phyloP scores from a whole-genome alignment of 2,329 filamentous ascomycete species.

The Simplicillium sp. region DNA sequence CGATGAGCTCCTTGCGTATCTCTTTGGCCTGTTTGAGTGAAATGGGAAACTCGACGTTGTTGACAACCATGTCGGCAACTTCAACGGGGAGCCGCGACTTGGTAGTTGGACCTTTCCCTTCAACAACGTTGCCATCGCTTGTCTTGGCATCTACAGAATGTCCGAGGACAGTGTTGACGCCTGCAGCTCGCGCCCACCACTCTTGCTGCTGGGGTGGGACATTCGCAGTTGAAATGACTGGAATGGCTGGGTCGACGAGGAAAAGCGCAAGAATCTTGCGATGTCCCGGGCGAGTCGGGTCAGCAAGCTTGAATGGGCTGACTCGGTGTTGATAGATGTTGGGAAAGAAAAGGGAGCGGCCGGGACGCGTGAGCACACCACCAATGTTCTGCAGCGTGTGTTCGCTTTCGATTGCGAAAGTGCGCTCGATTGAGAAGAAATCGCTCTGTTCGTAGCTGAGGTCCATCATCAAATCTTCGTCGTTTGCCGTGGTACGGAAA shows the following conservation, averaged over 20 bases:
- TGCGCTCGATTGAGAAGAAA: conserved; percentile 19
- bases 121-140: background rate
- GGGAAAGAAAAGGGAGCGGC: conserved; percentile 45
- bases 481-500: conserved; percentile 34
- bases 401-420: conserved; percentile 20
- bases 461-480: conserved; percentile 14
- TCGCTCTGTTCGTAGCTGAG: conserved; percentile 22
- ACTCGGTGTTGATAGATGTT: conserved; percentile 44
- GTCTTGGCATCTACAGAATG: background rate
- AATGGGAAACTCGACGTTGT: background rate
- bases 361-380: conserved; percentile 32
- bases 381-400: conserved; percentile 29
- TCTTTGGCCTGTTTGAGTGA: background rate
- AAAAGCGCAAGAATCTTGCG: conserved; percentile 51
- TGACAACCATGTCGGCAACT: conserved; percentile 1
- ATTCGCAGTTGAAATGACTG: conserved; percentile 32
- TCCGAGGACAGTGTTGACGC: background rate
- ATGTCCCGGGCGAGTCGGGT: conserved; percentile 43
- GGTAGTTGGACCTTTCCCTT: too few relatives aligned
- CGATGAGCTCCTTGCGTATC: conserved; percentile 4
- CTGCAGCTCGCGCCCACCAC: conserved; percentile 20
- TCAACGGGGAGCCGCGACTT: background rate
- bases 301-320: conserved; percentile 38
- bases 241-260: conserved; percentile 46
- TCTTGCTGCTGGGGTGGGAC: conserved; percentile 31